Evolutionary conservation across 345 rosid species (phyloP), one percentile per base, ranked within the genome.

Genomic region (Nasturtium officinale): DNA sequence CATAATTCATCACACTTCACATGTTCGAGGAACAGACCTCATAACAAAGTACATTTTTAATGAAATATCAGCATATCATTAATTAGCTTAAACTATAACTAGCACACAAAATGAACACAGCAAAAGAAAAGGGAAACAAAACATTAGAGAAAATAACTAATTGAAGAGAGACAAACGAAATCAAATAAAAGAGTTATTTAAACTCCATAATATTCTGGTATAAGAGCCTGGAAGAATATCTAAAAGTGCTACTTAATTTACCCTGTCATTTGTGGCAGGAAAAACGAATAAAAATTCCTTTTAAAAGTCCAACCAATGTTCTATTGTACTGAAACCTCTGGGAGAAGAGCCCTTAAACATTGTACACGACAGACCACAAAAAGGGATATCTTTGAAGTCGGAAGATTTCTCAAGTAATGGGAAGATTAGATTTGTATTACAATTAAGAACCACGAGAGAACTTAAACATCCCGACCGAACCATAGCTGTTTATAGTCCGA

Each of bases 281-380:
- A 13, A 47, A 38, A 25, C 42, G 64, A 28, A 33, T 15, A 9
- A 10, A 38, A 15, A 3, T 17, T 40, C 15, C 12, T 25, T 43
- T 61, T 20, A 32, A 37, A 48, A 77, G 16, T 15, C 20, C 37
- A 70, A 28, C 7, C 21, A 47, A 55, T 55, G 58, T 45, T 53
- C 55, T 45, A 21, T 55, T 17, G 71, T 33, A 55, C 25, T 61
- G 35, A 69, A 63, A 21, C 70, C 71, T 33, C 51, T n/a, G 63
- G 28, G 52, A 67, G 40, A 68, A 25, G 16, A 61, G 13, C 59
- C 77, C 53, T 46, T 60, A 25, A 61, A 52, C 61, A 58, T 75
- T 17, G 3, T 32, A 52, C 9, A 52, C 67, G 63, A 32, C 29
- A 52, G 51, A 33, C 51, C 37, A 43, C 29, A 61, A 61, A 67